A percentile compares a stretch with the other conserved stretches of the same genome.
Conservation (phyloP, 305 asterid genomes). For the Plantago lanceolata region DNA sequence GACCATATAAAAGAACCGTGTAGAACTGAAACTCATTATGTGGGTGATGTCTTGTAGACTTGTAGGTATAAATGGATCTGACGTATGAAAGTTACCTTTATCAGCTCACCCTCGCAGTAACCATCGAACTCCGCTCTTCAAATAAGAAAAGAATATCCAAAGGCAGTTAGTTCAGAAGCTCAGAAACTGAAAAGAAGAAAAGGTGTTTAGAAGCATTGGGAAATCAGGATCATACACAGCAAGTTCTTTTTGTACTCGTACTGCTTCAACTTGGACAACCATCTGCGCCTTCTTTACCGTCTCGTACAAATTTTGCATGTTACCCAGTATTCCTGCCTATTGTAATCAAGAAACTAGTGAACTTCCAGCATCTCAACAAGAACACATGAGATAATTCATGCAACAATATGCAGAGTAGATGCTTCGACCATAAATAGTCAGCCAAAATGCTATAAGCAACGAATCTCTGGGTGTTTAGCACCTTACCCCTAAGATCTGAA, state of each 20-base stretch:
- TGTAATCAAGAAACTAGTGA: conserved; percentile 18
- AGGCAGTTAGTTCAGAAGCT: conserved; percentile 13
- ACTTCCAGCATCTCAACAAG: not conserved
- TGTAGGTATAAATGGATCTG: no score
- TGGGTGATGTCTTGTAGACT: no score
- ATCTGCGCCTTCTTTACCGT: conserved; percentile 95
- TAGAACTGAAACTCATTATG: no score
- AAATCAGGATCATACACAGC: conserved; percentile 53
- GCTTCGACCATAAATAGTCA: not conserved
- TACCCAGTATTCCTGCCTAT: conserved; percentile 91
- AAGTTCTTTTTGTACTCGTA: conserved; percentile 87
- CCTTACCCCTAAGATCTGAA: not conserved
- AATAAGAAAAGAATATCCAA: conserved; percentile 17
- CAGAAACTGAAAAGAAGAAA: not conserved
- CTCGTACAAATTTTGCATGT: conserved; percentile 92
- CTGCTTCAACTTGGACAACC: conserved; percentile 99
- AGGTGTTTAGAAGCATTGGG: conserved; percentile 9
- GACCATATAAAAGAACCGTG: not conserved
- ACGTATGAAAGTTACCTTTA: no score
- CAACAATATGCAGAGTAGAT: not conserved
- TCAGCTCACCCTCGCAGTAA: conserved; percentile 80
- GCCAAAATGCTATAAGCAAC: not conserved
- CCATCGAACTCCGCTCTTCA: conserved; percentile 97
- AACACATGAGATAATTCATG: conserved; percentile 2
- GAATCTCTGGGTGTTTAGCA: not conserved